Conservation (phyloP, 352 stramenopile species). For the Phytopythium kandeliae region DNA sequence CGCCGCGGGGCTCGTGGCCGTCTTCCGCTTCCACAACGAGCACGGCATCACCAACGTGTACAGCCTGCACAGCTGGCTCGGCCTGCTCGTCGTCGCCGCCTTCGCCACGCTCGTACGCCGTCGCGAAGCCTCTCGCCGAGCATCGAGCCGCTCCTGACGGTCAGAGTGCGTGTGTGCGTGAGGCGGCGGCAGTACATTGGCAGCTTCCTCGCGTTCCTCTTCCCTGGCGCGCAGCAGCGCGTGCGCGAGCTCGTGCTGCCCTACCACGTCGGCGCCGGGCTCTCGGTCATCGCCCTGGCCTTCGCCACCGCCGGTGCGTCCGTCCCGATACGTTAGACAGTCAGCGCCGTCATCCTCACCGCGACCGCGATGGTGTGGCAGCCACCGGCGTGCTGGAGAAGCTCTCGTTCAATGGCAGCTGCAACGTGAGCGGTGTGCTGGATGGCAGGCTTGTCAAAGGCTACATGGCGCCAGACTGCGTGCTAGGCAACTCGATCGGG, state of each 20-base stretch:
- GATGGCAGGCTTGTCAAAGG: conserved; percentile 59
- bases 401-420: conserved; percentile 80
- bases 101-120: conserved; percentile 37
- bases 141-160: neutral
- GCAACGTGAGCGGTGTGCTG: conserved; percentile 67
- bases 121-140: neutral
- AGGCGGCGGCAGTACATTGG: conserved; percentile 47
- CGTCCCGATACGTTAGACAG: neutral
- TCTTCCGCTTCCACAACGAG: conserved; percentile 87
- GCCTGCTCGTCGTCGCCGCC: conserved; percentile 51
- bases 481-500: conserved; percentile 69
- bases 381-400: conserved; percentile 75
- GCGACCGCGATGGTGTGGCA: neutral
- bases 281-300: conserved; percentile 58
- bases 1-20: conserved; percentile 50
- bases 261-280: conserved; percentile 64
- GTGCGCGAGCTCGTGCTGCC: conserved; percentile 37
- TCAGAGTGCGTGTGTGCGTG: neutral
- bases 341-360: neutral
- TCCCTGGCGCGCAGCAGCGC: conserved; percentile 43
- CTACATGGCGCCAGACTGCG: conserved; percentile 67
- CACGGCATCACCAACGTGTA: conserved; percentile 84
- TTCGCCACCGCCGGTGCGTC: conserved; percentile 44
- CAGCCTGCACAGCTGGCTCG: conserved; percentile 86
- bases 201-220: conserved; percentile 73